Evolutionary conservation across 306 rosid genomes (phyloP).

Genomic region (Quercus parvula): DNA sequence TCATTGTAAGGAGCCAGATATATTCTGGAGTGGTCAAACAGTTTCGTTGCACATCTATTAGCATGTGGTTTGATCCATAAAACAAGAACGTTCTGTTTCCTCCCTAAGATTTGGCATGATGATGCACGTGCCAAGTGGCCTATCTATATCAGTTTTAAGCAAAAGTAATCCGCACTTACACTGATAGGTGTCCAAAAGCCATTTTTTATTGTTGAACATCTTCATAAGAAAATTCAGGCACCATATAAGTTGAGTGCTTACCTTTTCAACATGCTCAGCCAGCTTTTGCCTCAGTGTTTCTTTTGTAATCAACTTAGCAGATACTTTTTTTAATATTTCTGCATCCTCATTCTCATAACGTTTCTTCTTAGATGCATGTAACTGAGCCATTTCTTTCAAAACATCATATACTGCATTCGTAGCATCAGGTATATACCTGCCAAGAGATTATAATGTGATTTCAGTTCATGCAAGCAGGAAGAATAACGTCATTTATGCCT

Average conservation of each 20-base stretch:
- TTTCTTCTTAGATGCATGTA: constrained; percentile 60
- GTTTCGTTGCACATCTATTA: not conserved
- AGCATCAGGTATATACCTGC: constrained; percentile 83
- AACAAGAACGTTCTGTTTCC: not conserved
- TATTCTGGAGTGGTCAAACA: not conserved
- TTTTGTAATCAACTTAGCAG: constrained; percentile 61
- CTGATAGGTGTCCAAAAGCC: not conserved
- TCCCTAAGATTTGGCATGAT: not conserved
- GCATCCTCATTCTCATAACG: constrained; percentile 46
- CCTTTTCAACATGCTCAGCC: constrained; percentile 90
- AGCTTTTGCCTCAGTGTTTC: constrained; percentile 74
- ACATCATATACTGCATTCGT: constrained; percentile 60
- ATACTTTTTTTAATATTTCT: constrained; percentile 61
- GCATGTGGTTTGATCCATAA: not conserved
- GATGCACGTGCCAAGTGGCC: not conserved
- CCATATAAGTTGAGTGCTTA: constrained; percentile 23
- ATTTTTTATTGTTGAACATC: not conserved
- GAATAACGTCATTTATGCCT: not conserved
- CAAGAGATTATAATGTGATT: constrained; percentile 24
- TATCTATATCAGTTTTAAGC: not conserved
- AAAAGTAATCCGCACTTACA: not conserved
- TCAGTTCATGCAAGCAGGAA: constrained; percentile 15
- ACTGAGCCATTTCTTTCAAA: constrained; percentile 56
- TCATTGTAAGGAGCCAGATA: not conserved
- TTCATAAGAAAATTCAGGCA: constrained; percentile 3